phyloP scores from a whole-genome alignment of 2,329 filamentous ascomycete genomes.

The Penicillium sp. region DNA sequence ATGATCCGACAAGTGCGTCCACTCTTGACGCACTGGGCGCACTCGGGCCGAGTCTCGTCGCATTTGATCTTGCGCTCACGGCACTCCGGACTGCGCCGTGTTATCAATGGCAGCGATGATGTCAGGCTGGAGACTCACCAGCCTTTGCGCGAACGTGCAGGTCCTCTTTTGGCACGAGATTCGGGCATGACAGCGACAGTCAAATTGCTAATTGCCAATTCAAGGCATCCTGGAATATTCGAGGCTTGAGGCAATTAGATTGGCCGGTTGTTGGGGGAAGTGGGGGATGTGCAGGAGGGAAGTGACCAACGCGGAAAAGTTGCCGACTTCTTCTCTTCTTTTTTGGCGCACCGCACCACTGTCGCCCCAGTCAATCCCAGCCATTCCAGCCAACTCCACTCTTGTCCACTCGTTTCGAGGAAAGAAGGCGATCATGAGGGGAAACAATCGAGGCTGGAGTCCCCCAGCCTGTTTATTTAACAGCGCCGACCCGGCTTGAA shows the following conservation, averaged over 20 bases:
- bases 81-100: conserved; percentile 12
- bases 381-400: neutral
- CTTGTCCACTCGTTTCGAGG: neutral
- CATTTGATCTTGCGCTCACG: conserved; percentile 27
- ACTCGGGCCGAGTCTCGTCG: conserved; percentile 25
- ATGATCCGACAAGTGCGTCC: conserved; percentile 24
- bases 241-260: no score
- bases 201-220: no score
- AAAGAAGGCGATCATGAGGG: neutral
- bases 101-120: neutral
- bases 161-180: neutral
- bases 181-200: neutral
- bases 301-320: neutral
- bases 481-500: neutral
- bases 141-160: conserved; percentile 3
- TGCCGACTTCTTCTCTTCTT: neutral
- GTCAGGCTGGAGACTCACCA: conserved; percentile 2
- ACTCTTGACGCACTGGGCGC: conserved; percentile 20
- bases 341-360: neutral
- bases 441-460: neutral
- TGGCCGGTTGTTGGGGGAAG: no score
- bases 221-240: no score
- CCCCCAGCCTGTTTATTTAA: neutral
- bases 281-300: no score
- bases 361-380: neutral